Evolutionary conservation across 108 stramenopile species (phyloP).

Genomic region (Parmales sp.): DNA sequence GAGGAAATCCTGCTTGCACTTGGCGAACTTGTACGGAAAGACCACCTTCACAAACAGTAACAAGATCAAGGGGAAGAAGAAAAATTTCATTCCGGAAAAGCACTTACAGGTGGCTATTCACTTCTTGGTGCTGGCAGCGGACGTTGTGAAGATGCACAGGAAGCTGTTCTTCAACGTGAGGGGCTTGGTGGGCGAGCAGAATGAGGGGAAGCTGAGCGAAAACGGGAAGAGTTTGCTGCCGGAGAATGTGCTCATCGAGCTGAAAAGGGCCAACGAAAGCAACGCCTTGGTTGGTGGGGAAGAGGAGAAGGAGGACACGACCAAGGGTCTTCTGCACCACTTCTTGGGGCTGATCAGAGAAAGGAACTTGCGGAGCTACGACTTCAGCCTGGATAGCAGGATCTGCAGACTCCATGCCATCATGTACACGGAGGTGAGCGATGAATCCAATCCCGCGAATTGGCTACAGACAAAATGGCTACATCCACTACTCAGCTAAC

Average conservation of each 20-base stretch:
- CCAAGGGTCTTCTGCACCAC: background rate
- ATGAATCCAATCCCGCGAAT: no score
- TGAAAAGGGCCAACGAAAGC: no score
- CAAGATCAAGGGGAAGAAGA: no score
- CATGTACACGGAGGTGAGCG: background rate
- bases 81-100: no score
- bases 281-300: no score
- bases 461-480: background rate
- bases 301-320: background rate
- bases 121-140: background rate
- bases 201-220: background rate
- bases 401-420: background rate
- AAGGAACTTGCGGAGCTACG: background rate
- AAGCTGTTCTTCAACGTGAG: background rate
- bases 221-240: background rate
- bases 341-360: background rate
- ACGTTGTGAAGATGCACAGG: background rate
- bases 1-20: background rate
- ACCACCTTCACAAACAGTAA: no score
- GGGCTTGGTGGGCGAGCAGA: background rate
- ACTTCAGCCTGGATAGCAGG: background rate
- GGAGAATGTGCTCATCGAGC: background rate
- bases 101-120: conserved; percentile 6
- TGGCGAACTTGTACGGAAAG: conserved; percentile 4
- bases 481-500: no score